Conservation (phyloP, 805 yeast species). For the Yarrowia alimentaria region DNA sequence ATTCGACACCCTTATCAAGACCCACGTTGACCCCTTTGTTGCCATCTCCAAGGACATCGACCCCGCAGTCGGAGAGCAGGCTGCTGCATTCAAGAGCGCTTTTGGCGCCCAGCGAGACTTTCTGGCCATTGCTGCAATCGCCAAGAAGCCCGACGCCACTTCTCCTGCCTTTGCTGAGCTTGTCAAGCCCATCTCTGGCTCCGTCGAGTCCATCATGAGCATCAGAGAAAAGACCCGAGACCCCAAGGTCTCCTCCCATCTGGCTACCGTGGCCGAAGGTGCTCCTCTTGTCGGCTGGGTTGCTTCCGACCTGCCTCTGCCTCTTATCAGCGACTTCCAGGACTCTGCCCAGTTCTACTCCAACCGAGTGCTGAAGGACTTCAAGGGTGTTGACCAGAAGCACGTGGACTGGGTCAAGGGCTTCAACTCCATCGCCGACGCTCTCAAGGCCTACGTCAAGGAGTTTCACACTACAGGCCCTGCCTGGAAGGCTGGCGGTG, state of each 20-base stretch:
- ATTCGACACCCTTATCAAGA: constrained; percentile 55
- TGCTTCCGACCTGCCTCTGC: constrained; percentile 67
- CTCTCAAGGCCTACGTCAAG: constrained; percentile 69
- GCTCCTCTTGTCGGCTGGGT: constrained; percentile 92
- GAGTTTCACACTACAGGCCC: constrained; percentile 83
- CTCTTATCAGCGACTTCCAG: constrained; percentile 70
- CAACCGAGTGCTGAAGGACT: constrained; percentile 83
- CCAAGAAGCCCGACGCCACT: constrained; percentile 63
- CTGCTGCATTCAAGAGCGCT: constrained; percentile 43
- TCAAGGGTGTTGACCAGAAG: constrained; percentile 63
- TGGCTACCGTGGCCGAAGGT: constrained; percentile 86
- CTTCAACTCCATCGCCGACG: constrained; percentile 63
- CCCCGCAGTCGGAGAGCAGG: constrained; percentile 54
- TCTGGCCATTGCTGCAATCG: constrained; percentile 54
- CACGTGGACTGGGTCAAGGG: constrained; percentile 80
- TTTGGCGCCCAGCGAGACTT: constrained; percentile 60
- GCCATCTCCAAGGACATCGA: constrained; percentile 54
- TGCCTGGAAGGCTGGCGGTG: constrained; percentile 67
- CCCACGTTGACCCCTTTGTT: constrained; percentile 59
- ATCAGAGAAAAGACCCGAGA: constrained; percentile 74
- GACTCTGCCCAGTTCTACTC: constrained; percentile 95
- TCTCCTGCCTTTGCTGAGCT: constrained; percentile 55
- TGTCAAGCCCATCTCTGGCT: constrained; percentile 66
- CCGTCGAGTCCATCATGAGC: constrained; percentile 55
- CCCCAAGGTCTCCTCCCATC: constrained; percentile 62